Evolutionary conservation across 495 filamentous ascomycete genomes (phyloP), one percentile per base, ranked within the genome.

Genomic region (Neurospora sublineolata): DNA sequence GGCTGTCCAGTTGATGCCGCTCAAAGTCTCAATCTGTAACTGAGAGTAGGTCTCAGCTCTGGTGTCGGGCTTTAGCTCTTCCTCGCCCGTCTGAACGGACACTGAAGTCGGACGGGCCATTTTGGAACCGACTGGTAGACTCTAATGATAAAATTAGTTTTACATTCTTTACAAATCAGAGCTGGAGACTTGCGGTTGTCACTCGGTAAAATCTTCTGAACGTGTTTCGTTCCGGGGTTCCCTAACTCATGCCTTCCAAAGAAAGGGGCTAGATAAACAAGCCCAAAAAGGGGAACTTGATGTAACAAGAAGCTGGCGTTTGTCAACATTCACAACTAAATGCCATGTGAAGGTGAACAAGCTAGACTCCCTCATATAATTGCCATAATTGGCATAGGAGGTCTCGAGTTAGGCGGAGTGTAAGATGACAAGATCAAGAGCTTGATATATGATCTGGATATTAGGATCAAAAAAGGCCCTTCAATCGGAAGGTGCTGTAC

Each of bases 1-100:
- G 0, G 74, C 37, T 37, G 75, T 58, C n/a, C 72, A 72, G 68
- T 67, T 37, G 58, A 72, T 71, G 39, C 70, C 69, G 6, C 73
- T 58, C 12, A 72, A 67, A 9, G 70, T 37, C 6, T 72, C 72
- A 18, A 72, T 70, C 27, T 64, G 27, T 33, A 18, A 9, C 2
- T 33, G 52, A 27, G 52, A 30, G 27, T 16, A 14, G 11, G 52
- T 60, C 52, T 60, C 52, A 60, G 52, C 27, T 16, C 27, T 60
- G 52, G 14, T 64, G 27, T 33, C 27, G 6, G 27, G 52, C 27
- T 36, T 64, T 64, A 4, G 52, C 27, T 64, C 14, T 64, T 30
- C 7, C 27, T 64, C 3, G 52, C 27, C 52, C 52, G 52, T 9
- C 27, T 8, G 52, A 33, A 64, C 27, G 52, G 52, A 64, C 52